Conservation (phyloP, 1,284 basidiomycete genomes). For the Coniferiporia sulphurascens region DNA sequence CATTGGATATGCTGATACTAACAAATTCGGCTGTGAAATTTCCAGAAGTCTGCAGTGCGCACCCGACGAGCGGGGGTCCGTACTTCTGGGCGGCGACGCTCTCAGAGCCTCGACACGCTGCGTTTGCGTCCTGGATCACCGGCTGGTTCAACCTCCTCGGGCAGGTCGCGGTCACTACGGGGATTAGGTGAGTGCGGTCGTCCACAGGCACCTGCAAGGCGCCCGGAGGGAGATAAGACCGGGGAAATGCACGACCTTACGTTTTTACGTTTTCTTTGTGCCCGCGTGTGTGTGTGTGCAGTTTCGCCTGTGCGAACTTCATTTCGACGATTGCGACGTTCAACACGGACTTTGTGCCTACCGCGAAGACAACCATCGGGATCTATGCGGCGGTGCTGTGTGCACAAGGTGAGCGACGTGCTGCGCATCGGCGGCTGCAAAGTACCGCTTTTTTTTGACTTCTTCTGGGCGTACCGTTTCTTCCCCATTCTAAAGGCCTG, state of each 20-base stretch:
- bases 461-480: no score
- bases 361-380: slow-evolving; percentile 57
- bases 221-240: background rate
- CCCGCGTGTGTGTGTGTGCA: no score
- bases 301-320: slow-evolving; percentile 67
- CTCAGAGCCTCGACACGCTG: slow-evolving; percentile 47
- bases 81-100: slow-evolving; percentile 77
- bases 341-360: slow-evolving; percentile 51
- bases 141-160: slow-evolving; percentile 75
- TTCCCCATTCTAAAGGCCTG: slow-evolving; percentile 31
- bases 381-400: slow-evolving; percentile 68
- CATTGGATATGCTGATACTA: background rate
- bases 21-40: background rate
- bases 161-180: slow-evolving; percentile 73
- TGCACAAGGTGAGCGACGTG: slow-evolving; percentile 41
- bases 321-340: slow-evolving; percentile 59
- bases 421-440: no score
- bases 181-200: slow-evolving; percentile 46
- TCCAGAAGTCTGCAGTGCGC: slow-evolving; percentile 63
- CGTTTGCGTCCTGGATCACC: slow-evolving; percentile 65
- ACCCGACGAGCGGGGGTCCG: slow-evolving; percentile 70
- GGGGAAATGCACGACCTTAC: background rate
- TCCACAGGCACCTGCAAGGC: background rate
- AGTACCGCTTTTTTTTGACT: background rate
- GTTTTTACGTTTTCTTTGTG: no score